Percentiles rank a stretch among this genome's conserved stretches.
Conservation (phyloP, 345 rosid genomes). For the Mallotus nudiflorus region DNA sequence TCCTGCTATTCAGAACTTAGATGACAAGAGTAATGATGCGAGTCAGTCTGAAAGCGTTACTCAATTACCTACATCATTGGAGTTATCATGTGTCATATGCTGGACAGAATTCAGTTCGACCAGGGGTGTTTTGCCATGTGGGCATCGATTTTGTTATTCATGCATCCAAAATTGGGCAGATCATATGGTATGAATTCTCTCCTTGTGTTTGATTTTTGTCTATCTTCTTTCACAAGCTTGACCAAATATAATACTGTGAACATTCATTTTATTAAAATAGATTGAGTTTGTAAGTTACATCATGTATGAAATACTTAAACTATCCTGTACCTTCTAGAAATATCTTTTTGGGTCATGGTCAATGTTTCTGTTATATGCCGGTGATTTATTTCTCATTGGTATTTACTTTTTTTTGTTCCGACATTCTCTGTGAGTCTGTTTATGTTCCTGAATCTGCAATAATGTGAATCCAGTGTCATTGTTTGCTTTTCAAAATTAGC, state of each 20-base stretch:
- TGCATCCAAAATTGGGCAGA: constrained; percentile 89
- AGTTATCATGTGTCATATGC: constrained; percentile 87
- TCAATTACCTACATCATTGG: constrained; percentile 36
- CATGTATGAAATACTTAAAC: neutral
- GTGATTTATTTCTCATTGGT: neutral
- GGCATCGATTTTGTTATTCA: constrained; percentile 92
- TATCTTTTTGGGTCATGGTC: neutral
- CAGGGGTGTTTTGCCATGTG: constrained; percentile 87
- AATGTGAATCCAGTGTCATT: neutral
- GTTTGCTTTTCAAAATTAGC: neutral
- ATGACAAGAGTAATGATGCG: constrained; percentile 22
- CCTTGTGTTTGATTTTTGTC: neutral
- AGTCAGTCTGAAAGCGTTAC: constrained; percentile 27
- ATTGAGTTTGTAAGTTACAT: neutral
- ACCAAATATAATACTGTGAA: constrained; percentile 4
- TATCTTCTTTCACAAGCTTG: neutral
- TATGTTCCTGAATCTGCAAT: neutral
- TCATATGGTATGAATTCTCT: constrained; percentile 50
- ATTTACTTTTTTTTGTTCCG: neutral
- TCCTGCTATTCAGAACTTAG: constrained; percentile 22
- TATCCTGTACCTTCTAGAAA: neutral
- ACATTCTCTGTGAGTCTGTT: neutral
- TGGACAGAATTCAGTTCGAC: constrained; percentile 86
- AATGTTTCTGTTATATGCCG: neutral
- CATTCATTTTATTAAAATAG: neutral